A percentile compares a stretch with the other conserved stretches of the same genome.
Conservation (phyloP, 345 rosid genomes). For the Ceriops zippeliana region DNA sequence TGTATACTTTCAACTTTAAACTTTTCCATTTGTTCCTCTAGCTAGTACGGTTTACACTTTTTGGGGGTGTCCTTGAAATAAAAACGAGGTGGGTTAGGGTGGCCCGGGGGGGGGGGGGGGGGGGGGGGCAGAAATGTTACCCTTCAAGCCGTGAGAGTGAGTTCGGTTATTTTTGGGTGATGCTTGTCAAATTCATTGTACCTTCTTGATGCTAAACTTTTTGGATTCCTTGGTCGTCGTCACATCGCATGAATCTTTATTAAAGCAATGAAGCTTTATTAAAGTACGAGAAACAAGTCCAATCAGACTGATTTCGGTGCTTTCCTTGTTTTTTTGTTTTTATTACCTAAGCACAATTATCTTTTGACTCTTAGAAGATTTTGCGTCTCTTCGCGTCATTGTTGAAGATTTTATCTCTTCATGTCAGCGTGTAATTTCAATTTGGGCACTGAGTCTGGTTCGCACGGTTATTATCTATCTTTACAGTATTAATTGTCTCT, state of each 20-base stretch:
- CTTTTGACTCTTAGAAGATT: neutral
- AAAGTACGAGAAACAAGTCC: neutral
- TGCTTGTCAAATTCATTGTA: neutral
- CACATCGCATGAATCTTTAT: constrained; percentile 5
- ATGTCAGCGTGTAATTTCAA: neutral
- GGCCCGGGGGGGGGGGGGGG: too few relatives aligned
- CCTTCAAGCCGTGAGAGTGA: neutral
- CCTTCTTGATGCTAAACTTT: neutral
- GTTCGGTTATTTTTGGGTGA: neutral
- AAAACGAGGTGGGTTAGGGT: too few relatives aligned
- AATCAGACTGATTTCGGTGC: too few relatives aligned
- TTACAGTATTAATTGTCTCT: neutral
- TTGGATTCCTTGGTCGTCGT: neutral
- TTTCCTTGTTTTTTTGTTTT: too few relatives aligned
- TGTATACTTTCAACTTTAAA: neutral
- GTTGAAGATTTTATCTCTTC: neutral
- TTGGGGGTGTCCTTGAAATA: neutral
- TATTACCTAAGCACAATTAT: too few relatives aligned
- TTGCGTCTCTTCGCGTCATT: neutral
- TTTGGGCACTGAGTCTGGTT: neutral
- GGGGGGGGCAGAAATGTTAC: neutral
- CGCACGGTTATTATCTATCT: neutral
- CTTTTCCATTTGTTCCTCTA: neutral
- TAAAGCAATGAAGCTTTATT: neutral
- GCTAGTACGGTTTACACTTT: neutral